Conservation (phyloP, 176 grass and related monocot genomes). For the Panicum miliaceum region DNA sequence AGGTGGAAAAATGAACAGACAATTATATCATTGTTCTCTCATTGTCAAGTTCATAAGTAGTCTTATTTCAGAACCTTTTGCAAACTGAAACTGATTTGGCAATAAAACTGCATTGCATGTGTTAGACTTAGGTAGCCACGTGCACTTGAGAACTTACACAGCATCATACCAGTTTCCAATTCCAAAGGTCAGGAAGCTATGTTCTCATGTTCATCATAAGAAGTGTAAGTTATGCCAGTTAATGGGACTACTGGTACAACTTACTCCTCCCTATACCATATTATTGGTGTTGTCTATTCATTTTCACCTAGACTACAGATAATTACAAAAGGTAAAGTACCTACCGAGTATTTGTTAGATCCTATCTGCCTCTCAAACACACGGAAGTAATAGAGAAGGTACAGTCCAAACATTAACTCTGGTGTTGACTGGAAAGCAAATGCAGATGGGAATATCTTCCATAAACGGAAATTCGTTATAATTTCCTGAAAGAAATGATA, state of each 20-base stretch:
- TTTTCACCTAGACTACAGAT: conserved; percentile 6
- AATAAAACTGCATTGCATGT: conserved; percentile 20
- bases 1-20: conserved; percentile 21
- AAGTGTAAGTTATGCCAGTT: background rate
- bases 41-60: background rate
- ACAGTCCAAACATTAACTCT: conserved; percentile 85
- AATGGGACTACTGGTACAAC: background rate
- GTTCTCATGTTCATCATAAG: conserved; percentile 16
- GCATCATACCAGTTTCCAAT: conserved; percentile 18
- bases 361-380: conserved; percentile 99
- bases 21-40: conserved; percentile 20
- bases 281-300: conserved; percentile 6
- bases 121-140: background rate
- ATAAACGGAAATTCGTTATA: conserved; percentile 64
- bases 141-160: conserved; percentile 39
- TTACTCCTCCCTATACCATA: conserved; percentile 8
- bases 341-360: conserved; percentile 94
- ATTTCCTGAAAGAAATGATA: conserved; percentile 68
- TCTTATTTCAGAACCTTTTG: background rate
- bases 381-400: conserved; percentile 97
- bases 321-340: conserved; percentile 14
- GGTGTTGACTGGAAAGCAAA: conserved; percentile 89
- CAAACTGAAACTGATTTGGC: background rate
- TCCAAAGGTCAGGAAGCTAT: background rate
- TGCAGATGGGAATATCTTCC: conserved; percentile 74